Evolutionary conservation across 1,139 yeast species (phyloP).

Genomic region (Sugiyamaella pinicola): DNA sequence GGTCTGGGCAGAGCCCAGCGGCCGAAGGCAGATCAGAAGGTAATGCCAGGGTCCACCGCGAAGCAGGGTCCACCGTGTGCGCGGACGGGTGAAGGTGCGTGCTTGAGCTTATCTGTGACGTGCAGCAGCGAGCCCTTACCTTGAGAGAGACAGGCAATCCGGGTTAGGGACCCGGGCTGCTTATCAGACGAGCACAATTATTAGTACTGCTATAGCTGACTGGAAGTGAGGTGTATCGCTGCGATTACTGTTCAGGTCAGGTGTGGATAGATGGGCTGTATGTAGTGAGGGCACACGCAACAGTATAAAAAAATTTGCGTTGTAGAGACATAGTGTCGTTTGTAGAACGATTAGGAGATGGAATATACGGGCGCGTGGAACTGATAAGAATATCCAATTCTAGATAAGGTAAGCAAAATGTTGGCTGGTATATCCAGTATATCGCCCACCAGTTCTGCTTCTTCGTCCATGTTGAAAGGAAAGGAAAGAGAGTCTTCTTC

Average conservation of each 20-base stretch:
- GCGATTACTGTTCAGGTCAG: no score
- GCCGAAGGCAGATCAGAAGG: background rate
- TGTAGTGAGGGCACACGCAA: no score
- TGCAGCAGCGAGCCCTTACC: background rate
- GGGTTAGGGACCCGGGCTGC: slow-evolving; percentile 5
- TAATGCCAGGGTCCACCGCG: background rate
- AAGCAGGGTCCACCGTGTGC: background rate
- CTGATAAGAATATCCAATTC: no score
- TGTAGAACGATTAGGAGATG: no score
- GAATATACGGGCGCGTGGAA: no score
- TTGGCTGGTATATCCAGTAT: slow-evolving; percentile 2
- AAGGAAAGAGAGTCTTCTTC: background rate
- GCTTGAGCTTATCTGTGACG: background rate
- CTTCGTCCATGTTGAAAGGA: slow-evolving; percentile 2
- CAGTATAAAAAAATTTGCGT: no score
- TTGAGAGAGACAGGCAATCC: background rate
- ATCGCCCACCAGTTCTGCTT: background rate
- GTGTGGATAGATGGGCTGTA: no score
- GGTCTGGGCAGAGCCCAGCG: slow-evolving; percentile 10
- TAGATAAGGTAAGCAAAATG: no score
- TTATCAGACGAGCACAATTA: no score
- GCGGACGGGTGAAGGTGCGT: background rate
- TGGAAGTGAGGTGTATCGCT: no score
- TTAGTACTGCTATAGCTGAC: background rate
- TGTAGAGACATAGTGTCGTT: no score